Evolutionary conservation across 169 alveolate species (phyloP), one percentile per base, ranked within the genome.

Genomic region (Cryptosporidium baileyi): DNA sequence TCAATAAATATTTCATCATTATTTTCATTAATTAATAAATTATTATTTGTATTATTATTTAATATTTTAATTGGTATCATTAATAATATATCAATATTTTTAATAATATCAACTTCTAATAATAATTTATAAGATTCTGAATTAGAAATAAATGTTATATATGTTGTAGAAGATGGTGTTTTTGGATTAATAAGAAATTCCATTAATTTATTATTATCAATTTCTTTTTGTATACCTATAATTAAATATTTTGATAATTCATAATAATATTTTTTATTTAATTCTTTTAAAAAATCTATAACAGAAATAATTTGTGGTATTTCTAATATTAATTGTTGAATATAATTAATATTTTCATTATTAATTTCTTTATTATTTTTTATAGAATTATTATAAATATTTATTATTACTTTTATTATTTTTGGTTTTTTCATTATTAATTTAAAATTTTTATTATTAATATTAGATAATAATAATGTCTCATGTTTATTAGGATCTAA

Each of bases 301-400:
- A 74, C 74, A 4, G 85, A 74, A 24, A 74, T 74, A 3, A 74
- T 54, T 57, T 74, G 74, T 28, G 85, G 74, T 32, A 74, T n/a
- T 9, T 74, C 43, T 28, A 61, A n/a, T n/a, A n/a, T 24, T 19
- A 74, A 40, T 26, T 28, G 36, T 22, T 45, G 30, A 8, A 60
- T 49, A 36, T 52, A 57, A n/a, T n/a, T n/a, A n/a, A n/a, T n/a
- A n/a, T n/a, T n/a, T n/a, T n/a, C n/a, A n/a, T n/a, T n/a, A n/a
- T n/a, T n/a, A n/a, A n/a, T n/a, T 24, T 26, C 38, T 9, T 30
- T 26, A 17, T 67, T 40, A 2, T 54, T 28, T 2, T 26, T 17
- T 34, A 38, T 67, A 5, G 49, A 38, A 7, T 32, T 34, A 32
- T 11, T 15, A 51, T 74, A 57, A 17, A 24, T 47, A 34, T 11